These are phyloP conservation scores for Ceratobasidium sp. DNA, from an alignment of 1,284 basidiomycete genomes.

Conservation along the genomic window DNA sequence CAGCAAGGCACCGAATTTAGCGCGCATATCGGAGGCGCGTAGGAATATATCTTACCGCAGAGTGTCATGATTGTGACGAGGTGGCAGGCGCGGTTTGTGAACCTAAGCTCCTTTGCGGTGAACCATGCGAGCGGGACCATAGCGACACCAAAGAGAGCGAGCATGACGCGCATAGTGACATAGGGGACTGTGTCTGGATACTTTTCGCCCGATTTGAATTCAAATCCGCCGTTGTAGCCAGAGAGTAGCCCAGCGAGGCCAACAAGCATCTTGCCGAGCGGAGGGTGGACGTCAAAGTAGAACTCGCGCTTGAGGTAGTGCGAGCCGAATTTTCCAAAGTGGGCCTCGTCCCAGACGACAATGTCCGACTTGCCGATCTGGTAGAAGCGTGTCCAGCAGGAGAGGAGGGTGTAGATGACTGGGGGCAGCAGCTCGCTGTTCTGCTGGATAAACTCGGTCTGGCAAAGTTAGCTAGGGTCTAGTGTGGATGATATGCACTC, in stretches of 20 bases:
- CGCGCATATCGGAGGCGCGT: background rate
- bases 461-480: slow-evolving; percentile 43
- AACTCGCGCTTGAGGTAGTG: slow-evolving; percentile 97
- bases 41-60: slow-evolving; percentile 70
- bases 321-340: slow-evolving; percentile 97
- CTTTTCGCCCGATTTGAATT: slow-evolving; percentile 92
- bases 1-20: background rate
- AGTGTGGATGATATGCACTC: slow-evolving; percentile 56
- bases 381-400: slow-evolving; percentile 95
- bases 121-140: slow-evolving; percentile 98
- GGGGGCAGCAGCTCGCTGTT: slow-evolving; percentile 88
- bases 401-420: slow-evolving; percentile 90
- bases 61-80: slow-evolving; percentile 95
- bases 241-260: slow-evolving; percentile 91
- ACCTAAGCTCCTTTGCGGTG: slow-evolving; percentile 94
- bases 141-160: slow-evolving; percentile 93
- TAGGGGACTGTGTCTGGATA: slow-evolving; percentile 93
- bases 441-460: slow-evolving; percentile 86
- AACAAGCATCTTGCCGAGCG: slow-evolving; percentile 98
- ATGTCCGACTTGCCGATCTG: slow-evolving; percentile 89
- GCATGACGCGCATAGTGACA: slow-evolving; percentile 94
- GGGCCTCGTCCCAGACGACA: slow-evolving; percentile 99
- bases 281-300: slow-evolving; percentile 98
- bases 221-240: slow-evolving; percentile 93
- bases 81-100: slow-evolving; percentile 92